phyloP scores from a whole-genome alignment of 257 asterid species.

The Hygrophila difformis region DNA sequence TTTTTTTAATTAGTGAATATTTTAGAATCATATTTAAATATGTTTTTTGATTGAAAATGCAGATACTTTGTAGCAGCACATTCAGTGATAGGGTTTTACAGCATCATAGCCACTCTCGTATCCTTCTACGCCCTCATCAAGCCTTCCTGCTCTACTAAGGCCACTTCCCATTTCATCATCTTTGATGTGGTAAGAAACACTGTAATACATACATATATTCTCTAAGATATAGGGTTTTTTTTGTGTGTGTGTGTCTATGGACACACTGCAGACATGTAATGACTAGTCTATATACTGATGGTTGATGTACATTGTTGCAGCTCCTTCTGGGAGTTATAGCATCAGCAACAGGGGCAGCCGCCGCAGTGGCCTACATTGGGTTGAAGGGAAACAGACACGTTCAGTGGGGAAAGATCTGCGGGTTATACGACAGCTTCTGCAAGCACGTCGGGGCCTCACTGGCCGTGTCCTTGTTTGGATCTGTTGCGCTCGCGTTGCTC shows the following conservation, averaged over 20 bases:
- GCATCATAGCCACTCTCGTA: slow-evolving; percentile 28
- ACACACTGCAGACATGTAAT: background rate
- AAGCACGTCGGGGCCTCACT: slow-evolving; percentile 52
- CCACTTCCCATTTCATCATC: slow-evolving; percentile 28
- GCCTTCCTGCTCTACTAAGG: slow-evolving; percentile 19
- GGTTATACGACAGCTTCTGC: slow-evolving; percentile 44
- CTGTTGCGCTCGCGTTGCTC: slow-evolving; percentile 40
- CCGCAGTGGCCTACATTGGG: slow-evolving; percentile 70
- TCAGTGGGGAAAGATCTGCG: slow-evolving; percentile 53
- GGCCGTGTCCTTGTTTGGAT: slow-evolving; percentile 43
- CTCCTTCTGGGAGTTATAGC: slow-evolving; percentile 65
- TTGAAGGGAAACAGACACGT: slow-evolving; percentile 54
- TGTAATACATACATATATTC: background rate
- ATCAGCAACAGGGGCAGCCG: slow-evolving; percentile 73
- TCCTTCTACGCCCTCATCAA: slow-evolving; percentile 33
- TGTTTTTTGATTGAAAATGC: slow-evolving; percentile 15
- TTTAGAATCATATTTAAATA: background rate
- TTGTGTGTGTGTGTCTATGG: background rate
- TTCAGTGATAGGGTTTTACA: slow-evolving; percentile 36
- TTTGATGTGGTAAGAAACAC: slow-evolving; percentile 36
- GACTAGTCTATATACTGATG: background rate
- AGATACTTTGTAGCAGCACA: slow-evolving; percentile 56
- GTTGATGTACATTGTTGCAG: slow-evolving; percentile 27
- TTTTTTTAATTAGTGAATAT: background rate
- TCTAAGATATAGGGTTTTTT: background rate